Evolutionary conservation across 1,284 basidiomycete genomes (phyloP).

Genomic region (Ganoderma lingzhi): DNA sequence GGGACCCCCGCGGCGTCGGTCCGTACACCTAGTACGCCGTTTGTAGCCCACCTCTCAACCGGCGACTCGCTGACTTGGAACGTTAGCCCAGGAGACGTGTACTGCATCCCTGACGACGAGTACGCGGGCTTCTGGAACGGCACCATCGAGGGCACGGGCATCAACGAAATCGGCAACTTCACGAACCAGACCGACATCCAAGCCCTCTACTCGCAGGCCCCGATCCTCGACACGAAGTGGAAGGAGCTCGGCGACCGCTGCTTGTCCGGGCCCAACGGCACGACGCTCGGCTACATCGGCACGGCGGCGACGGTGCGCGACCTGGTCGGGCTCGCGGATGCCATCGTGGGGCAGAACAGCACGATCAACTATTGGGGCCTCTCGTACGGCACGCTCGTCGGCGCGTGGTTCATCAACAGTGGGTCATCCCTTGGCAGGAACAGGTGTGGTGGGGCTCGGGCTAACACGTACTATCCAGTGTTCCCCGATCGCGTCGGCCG

Average conservation of each 20-base stretch:
- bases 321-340: slow-evolving; percentile 30
- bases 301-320: slow-evolving; percentile 32
- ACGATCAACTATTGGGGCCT: slow-evolving; percentile 31
- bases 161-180: slow-evolving; percentile 25
- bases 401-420: slow-evolving; percentile 31
- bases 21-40: slow-evolving; percentile 24
- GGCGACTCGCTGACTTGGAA: background rate
- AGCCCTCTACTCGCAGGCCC: slow-evolving; percentile 19
- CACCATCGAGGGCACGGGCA: slow-evolving; percentile 20
- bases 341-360: slow-evolving; percentile 24
- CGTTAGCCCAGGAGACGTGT: slow-evolving; percentile 25
- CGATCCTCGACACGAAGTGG: slow-evolving; percentile 23
- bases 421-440: background rate
- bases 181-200: slow-evolving; percentile 26
- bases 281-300: slow-evolving; percentile 27
- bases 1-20: slow-evolving; percentile 28
- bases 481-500: slow-evolving; percentile 31
- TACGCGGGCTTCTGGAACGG: slow-evolving; percentile 27
- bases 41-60: background rate
- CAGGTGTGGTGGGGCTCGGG: background rate
- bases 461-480: slow-evolving; percentile 8
- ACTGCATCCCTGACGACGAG: slow-evolving; percentile 24
- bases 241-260: slow-evolving; percentile 22
- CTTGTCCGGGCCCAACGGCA: slow-evolving; percentile 22
- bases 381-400: slow-evolving; percentile 29